These are phyloP conservation scores for Astrothelium macrocarpum DNA, from an alignment of 495 filamentous ascomycete species.

Conservation along the genomic window DNA sequence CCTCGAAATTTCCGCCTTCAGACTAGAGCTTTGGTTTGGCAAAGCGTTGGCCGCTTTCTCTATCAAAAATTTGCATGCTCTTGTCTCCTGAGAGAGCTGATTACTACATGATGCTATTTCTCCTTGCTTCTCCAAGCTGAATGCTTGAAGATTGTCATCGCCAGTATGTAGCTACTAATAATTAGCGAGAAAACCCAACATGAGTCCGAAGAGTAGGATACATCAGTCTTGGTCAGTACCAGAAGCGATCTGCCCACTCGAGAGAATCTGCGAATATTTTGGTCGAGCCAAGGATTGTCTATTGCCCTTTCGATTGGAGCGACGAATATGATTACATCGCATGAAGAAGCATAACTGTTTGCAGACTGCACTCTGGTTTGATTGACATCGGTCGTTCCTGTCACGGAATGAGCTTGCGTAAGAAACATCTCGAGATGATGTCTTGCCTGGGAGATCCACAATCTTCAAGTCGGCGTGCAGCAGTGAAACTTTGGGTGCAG, in stretches of 20 bases:
- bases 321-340: neutral
- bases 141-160: neutral
- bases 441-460: neutral
- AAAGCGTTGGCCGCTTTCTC: too few relatives aligned
- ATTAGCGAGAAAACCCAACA: neutral
- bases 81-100: too few relatives aligned
- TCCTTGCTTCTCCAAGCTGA: too few relatives aligned
- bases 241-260: neutral
- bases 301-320: neutral
- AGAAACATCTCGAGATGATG: neutral
- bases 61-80: too few relatives aligned
- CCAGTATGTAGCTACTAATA: neutral
- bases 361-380: neutral
- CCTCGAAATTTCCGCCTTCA: too few relatives aligned
- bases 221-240: neutral
- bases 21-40: too few relatives aligned
- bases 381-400: neutral
- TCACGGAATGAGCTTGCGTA: neutral
- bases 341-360: neutral
- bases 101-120: too few relatives aligned
- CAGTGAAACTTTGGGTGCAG: neutral
- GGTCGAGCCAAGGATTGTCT: neutral
- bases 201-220: neutral
- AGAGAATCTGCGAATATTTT: neutral
- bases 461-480: neutral